Evolutionary conservation across 2,329 filamentous ascomycete genomes (phyloP), one percentile per base, ranked within the genome.

Genomic region (Phaeosphaeriaceae sp.): DNA sequence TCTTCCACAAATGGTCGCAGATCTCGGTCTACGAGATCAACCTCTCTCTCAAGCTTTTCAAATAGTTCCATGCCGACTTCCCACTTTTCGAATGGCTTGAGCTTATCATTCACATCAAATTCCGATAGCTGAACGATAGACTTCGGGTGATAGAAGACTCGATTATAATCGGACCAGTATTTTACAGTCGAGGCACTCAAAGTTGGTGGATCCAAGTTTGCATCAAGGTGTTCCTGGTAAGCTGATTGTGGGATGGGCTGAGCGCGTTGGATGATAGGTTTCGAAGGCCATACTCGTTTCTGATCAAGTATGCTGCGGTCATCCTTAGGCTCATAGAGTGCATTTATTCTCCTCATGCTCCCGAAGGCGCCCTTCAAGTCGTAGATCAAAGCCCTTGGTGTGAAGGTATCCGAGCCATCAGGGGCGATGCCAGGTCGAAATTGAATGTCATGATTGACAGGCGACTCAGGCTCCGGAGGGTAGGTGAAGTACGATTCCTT

Each of bases 401-500:
- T 93, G 69, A 89, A 99, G 0, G 94, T 99, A 60, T 99, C 94
- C 6, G 85, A 81, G 15, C 92, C 92, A 75, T 95, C 90, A 1
- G 86, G 85, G 16, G 88, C 91, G 50, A 95, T 71, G 2, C 94
- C 94, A 0, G 89, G 82, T 13, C 93, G 83, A 76, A 96, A 99
- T 71, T 96, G 91, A 42, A 97, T 80, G 72, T 95, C 87, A 78
- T 95, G 90, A 64, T 95, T 84, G 54, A 95, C 78, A 0, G 83
- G 81, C 6, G 83, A 83, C 51, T 88, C 61, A 84, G 58, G 52
- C 81, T 68, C 89, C 79, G 54, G 87, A 79, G 37, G 83, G 67
- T 97, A 97, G 12, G 92, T 97, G 70, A 97, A 97, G 75, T 99
- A 99, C 1, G 93, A 96, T 80, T 99, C 94, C 89, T 96, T 38